Conservation (phyloP, 129 eudicot genomes). For the Daucus carota region DNA sequence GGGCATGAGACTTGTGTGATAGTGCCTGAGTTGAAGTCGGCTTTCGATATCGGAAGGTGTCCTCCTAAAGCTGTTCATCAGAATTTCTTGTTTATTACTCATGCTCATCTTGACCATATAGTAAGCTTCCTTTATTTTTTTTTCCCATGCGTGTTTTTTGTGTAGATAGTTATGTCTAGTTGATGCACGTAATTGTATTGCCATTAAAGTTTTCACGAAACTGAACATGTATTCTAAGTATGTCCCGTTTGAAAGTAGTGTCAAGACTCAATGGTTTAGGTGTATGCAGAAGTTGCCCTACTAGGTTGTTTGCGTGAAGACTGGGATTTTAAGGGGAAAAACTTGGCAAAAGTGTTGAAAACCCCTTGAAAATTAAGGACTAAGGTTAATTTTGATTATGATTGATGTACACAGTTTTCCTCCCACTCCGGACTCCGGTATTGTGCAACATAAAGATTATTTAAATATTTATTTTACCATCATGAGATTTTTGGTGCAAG, state of each 20-base stretch:
- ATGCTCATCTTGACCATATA: constrained; percentile 96
- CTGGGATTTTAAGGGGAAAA: background rate
- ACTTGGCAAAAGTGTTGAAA: background rate
- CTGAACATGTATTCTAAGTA: too few species aligned
- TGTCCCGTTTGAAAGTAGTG: background rate
- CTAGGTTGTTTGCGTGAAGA: background rate
- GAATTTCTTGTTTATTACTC: constrained; percentile 85
- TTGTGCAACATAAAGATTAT: background rate
- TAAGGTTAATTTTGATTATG: background rate
- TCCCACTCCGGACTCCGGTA: background rate
- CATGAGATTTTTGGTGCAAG: background rate
- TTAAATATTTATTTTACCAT: background rate
- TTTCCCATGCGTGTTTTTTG: background rate
- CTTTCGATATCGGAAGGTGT: constrained; percentile 93
- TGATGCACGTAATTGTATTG: background rate
- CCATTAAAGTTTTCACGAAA: too few species aligned
- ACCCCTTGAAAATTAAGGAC: background rate
- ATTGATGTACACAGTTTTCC: background rate
- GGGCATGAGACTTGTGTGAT: constrained; percentile 93
- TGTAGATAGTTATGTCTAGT: background rate
- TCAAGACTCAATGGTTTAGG: background rate
- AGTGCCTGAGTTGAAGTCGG: constrained; percentile 76
- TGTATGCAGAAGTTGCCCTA: background rate
- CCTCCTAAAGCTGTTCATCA: constrained; percentile 80
- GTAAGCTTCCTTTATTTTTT: constrained; percentile 32